phyloP scores from a whole-genome alignment of 2,329 filamentous ascomycete genomes.

The Pezicula neosporulosa region DNA sequence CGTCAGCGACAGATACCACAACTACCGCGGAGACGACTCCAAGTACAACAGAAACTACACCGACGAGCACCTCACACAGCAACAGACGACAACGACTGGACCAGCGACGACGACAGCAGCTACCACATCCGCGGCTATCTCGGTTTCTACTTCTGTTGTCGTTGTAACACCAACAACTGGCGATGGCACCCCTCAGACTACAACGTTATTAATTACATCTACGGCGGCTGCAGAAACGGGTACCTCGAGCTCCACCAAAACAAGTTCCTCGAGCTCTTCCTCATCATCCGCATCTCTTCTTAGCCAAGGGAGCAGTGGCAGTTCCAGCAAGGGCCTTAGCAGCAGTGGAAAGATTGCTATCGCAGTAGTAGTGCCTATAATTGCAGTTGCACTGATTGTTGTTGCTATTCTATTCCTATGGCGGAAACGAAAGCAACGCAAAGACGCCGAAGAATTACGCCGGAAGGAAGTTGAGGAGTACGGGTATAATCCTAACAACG shows the following conservation, averaged over 20 bases:
- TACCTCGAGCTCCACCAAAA: conserved; percentile 5
- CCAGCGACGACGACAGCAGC: conserved; percentile 9
- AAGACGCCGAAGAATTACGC: conserved; percentile 80
- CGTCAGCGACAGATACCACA: conserved; percentile 15
- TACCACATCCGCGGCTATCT: neutral
- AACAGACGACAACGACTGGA: conserved; percentile 3
- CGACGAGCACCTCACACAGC: conserved; percentile 8
- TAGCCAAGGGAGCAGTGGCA: conserved; percentile 2
- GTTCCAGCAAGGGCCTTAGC: conserved; percentile 35
- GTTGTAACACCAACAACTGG: conserved; percentile 9
- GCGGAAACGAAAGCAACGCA: conserved; percentile 83
- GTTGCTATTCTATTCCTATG: conserved; percentile 78
- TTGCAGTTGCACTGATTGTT: conserved; percentile 77
- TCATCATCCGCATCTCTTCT: conserved; percentile 22
- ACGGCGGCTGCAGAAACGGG: conserved; percentile 3
- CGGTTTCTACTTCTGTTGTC: conserved; percentile 2
- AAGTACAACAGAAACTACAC: conserved; percentile 7
- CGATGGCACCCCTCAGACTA: neutral
- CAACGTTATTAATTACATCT: conserved; percentile 1
- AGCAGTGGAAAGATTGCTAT: conserved; percentile 77
- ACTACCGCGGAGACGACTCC: neutral
- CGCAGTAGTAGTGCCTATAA: conserved; percentile 91
- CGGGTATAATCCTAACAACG: conserved; percentile 94
- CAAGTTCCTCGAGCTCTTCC: conserved; percentile 10
- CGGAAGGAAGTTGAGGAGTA: conserved; percentile 98